A percentile compares a stretch with the other conserved stretches of the same genome.
Evolutionary conservation across 148 eudicot genomes (phyloP).

Genomic region (Arbutus unedo): DNA sequence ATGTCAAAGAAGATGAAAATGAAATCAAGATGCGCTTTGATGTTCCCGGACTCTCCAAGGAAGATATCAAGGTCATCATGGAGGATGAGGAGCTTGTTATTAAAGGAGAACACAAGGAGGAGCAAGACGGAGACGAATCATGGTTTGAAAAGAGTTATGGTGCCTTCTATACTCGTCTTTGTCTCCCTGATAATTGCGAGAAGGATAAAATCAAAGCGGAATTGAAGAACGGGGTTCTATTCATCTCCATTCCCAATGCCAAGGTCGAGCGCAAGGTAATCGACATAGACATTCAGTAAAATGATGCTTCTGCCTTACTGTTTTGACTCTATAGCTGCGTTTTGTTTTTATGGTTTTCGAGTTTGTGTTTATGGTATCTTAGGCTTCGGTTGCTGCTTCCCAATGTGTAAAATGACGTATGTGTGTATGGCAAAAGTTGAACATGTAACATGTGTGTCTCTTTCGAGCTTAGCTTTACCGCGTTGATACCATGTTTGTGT

Average conservation of each 20-base stretch:
- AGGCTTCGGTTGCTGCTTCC: background rate
- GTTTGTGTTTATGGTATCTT: background rate
- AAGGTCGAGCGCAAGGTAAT: conserved; percentile 53
- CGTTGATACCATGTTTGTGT: too few species aligned
- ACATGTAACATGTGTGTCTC: too few species aligned
- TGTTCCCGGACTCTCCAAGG: conserved; percentile 71
- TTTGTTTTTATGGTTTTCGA: background rate
- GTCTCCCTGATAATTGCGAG: conserved; percentile 62
- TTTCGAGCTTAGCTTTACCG: too few species aligned
- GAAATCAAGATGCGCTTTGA: conserved; percentile 81
- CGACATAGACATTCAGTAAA: conserved; percentile 51
- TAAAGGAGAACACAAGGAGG: conserved; percentile 44
- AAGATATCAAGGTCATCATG: conserved; percentile 53
- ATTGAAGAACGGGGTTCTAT: conserved; percentile 70
- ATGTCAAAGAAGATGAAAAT: conserved; percentile 54
- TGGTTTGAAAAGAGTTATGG: conserved; percentile 45
- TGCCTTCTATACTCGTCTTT: conserved; percentile 44
- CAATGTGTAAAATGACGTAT: background rate
- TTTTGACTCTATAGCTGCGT: background rate
- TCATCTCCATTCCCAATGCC: conserved; percentile 54
- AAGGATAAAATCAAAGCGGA: conserved; percentile 63
- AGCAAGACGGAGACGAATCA: conserved; percentile 30
- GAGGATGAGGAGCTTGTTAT: conserved; percentile 61
- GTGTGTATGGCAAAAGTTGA: too few species aligned
- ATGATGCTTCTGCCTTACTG: background rate